phyloP scores from a whole-genome alignment of 2,329 filamentous ascomycete genomes.

The Onygena corvina region DNA sequence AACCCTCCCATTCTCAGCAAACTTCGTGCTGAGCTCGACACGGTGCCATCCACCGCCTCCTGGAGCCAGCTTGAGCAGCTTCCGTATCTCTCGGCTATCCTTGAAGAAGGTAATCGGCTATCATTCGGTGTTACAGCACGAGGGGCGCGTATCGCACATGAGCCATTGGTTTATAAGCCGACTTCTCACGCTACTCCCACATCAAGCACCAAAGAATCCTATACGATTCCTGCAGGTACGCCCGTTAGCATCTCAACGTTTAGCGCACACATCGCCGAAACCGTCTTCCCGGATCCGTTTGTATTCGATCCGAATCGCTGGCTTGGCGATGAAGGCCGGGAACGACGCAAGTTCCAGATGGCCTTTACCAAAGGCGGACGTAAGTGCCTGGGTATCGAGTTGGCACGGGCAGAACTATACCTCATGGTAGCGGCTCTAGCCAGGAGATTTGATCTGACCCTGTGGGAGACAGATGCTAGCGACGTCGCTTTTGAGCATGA shows the following conservation, averaged over 20 bases:
- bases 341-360: conserved; percentile 19
- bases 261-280: conserved; percentile 24
- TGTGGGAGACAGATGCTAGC: background rate
- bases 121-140: conserved; percentile 26
- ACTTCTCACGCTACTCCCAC: background rate
- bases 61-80: conserved; percentile 6
- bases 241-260: conserved; percentile 18
- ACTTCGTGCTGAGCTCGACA: background rate
- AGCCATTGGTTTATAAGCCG: background rate
- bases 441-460: conserved; percentile 4
- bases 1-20: background rate
- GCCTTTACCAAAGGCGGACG: conserved; percentile 18
- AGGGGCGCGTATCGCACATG: conserved; percentile 18
- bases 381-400: conserved; percentile 18
- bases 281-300: conserved; percentile 29
- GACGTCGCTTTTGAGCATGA: background rate
- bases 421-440: conserved; percentile 7
- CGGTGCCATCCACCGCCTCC: background rate
- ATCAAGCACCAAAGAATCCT: conserved; percentile 5
- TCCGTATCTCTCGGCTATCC: conserved; percentile 12
- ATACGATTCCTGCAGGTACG: conserved; percentile 9
- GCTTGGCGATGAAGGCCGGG: conserved; percentile 18
- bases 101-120: conserved; percentile 22
- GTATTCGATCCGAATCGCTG: conserved; percentile 32
- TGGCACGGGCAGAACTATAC: conserved; percentile 11